Conservation (phyloP, 306 rosid species). For the Acmispon strigosus region DNA sequence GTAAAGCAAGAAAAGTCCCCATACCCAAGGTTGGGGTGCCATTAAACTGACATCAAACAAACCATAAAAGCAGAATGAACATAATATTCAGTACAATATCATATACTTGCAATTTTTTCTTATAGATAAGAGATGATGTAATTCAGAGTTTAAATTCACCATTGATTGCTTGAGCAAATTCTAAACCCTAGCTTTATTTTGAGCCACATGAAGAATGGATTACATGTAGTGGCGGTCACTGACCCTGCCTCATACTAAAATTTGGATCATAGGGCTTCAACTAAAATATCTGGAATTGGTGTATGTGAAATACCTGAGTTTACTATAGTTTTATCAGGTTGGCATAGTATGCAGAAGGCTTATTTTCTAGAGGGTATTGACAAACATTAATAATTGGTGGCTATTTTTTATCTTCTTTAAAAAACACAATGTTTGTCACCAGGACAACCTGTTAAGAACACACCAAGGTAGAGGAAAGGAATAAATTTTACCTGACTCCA, state of each 20-base stretch:
- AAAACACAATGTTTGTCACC: not conserved
- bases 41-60: not conserved
- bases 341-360: not conserved
- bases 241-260: not conserved
- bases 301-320: not conserved
- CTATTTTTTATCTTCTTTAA: not conserved
- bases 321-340: not conserved
- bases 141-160: not conserved
- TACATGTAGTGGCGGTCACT: not conserved
- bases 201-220: not conserved
- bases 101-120: not conserved
- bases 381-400: not conserved
- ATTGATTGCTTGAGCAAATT: not conserved
- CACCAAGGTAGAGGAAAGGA: not conserved
- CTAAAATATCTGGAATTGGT: not conserved
- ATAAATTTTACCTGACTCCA: slow-evolving; percentile 60
- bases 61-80: not conserved
- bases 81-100: not conserved
- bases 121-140: not conserved
- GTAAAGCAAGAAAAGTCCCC: not conserved
- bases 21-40: not conserved
- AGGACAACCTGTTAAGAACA: not conserved
- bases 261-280: not conserved
- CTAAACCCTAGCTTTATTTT: not conserved
- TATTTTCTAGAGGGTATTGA: not conserved